These are phyloP conservation scores for Yamadazyma diospyri DNA, from an alignment of 1,139 yeast species.

Conservation along the genomic window DNA sequence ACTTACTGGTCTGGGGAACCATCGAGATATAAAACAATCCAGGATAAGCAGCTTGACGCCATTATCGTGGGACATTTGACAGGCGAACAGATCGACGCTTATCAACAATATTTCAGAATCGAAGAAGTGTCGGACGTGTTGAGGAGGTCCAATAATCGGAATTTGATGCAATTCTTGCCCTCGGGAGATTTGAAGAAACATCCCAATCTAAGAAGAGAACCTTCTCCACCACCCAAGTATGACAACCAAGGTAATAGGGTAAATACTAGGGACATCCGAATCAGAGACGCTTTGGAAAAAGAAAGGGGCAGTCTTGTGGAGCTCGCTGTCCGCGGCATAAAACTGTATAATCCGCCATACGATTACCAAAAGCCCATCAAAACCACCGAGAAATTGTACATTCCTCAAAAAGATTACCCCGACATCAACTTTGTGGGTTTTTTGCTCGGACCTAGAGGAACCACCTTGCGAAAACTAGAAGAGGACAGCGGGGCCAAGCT, in stretches of 20 bases:
- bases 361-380: constrained; percentile 72
- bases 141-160: constrained; percentile 51
- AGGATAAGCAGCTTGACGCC: constrained; percentile 34
- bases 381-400: constrained; percentile 75
- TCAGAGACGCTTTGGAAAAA: constrained; percentile 58
- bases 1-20: constrained; percentile 48
- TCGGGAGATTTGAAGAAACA: constrained; percentile 23
- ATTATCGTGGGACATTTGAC: constrained; percentile 56
- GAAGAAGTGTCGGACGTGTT: constrained; percentile 61
- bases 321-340: constrained; percentile 65
- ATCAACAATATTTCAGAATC: constrained; percentile 69
- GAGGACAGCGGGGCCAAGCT: constrained; percentile 81
- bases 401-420: constrained; percentile 86
- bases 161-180: constrained; percentile 36
- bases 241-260: constrained; percentile 78
- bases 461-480: constrained; percentile 77
- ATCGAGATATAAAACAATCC: constrained; percentile 27
- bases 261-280: constrained; percentile 76
- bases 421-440: constrained; percentile 91
- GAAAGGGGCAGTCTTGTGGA: constrained; percentile 81
- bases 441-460: constrained; percentile 93
- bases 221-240: constrained; percentile 92
- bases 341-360: constrained; percentile 77
- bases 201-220: constrained; percentile 51
- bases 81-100: constrained; percentile 81